Evolutionary conservation across 371 early-diverging fungal genomes (phyloP).

Genomic region (Mucor lusitanicus): DNA sequence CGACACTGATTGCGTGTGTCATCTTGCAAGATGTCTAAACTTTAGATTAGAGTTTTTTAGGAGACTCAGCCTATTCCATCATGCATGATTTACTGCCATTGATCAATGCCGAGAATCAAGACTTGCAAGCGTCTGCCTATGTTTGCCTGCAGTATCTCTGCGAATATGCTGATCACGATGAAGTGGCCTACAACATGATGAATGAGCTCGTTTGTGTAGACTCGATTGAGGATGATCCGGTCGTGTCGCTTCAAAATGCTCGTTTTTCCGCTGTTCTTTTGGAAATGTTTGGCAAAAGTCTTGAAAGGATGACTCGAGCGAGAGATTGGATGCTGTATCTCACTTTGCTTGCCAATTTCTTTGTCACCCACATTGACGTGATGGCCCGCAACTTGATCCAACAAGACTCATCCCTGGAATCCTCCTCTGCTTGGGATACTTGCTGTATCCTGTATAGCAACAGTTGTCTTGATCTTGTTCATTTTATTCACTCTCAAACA

Average conservation of each 20-base stretch:
- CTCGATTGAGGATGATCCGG: background rate
- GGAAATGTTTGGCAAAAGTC: conserved; percentile 17
- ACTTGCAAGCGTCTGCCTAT: background rate
- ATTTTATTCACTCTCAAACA: conserved; percentile 18
- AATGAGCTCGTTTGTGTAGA: conserved; percentile 13
- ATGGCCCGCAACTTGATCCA: conserved; percentile 4
- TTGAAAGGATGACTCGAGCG: conserved; percentile 15
- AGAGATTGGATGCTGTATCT: conserved; percentile 28
- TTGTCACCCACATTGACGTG: background rate
- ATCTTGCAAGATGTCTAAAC: too few relatives aligned
- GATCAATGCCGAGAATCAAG: background rate
- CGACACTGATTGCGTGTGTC: background rate
- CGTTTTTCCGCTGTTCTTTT: conserved; percentile 1
- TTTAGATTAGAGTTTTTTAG: background rate
- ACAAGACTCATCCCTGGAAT: background rate
- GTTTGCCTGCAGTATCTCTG: background rate
- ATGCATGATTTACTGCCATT: background rate
- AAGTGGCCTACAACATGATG: conserved; percentile 13
- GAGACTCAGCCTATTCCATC: background rate
- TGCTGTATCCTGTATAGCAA: background rate
- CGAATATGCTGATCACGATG: conserved; percentile 14
- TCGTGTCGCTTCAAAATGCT: background rate
- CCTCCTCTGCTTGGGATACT: conserved; percentile 9
- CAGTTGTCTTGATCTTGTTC: conserved; percentile 18
- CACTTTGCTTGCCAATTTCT: conserved; percentile 19